Conservation (phyloP, 306 rosid species). For the Begonia loranthoides region DNA sequence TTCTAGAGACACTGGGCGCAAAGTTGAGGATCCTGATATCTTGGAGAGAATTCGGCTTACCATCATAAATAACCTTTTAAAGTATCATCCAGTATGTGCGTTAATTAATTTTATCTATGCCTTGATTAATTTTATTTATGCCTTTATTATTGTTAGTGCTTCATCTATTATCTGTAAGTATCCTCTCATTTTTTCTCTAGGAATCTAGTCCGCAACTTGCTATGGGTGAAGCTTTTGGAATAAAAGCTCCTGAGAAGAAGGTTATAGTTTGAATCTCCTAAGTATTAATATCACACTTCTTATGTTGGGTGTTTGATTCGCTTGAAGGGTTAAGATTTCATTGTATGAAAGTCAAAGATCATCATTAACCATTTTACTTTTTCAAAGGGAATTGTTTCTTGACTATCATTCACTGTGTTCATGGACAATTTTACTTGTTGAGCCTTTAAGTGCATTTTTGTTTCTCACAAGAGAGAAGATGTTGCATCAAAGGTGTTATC, state of each 20-base stretch:
- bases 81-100: slow-evolving; percentile 84
- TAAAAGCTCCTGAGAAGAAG: slow-evolving; percentile 77
- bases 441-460: too few species aligned
- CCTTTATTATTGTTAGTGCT: slow-evolving; percentile 1
- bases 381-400: too few species aligned
- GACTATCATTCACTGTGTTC: too few species aligned
- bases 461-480: too few species aligned
- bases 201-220: slow-evolving; percentile 83
- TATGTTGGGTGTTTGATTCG: neutral
- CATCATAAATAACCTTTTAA: slow-evolving; percentile 78
- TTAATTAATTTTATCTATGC: slow-evolving; percentile 7
- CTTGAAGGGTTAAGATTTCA: neutral
- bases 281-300: neutral
- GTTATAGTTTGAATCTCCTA: slow-evolving; percentile 20
- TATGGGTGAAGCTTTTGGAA: slow-evolving; percentile 96
- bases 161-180: slow-evolving; percentile 4
- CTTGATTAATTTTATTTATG: slow-evolving; percentile 8
- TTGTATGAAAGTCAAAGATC: too few species aligned
- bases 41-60: slow-evolving; percentile 90
- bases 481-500: too few species aligned
- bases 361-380: too few species aligned
- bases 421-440: too few species aligned
- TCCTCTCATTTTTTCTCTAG: slow-evolving; percentile 21
- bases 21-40: slow-evolving; percentile 94
- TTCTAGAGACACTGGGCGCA: slow-evolving; percentile 76